Percentiles rank a stretch among this genome's conserved stretches.
phyloP scores from a whole-genome alignment of 2,329 filamentous ascomycete species.

The Penicillium occitanis region DNA sequence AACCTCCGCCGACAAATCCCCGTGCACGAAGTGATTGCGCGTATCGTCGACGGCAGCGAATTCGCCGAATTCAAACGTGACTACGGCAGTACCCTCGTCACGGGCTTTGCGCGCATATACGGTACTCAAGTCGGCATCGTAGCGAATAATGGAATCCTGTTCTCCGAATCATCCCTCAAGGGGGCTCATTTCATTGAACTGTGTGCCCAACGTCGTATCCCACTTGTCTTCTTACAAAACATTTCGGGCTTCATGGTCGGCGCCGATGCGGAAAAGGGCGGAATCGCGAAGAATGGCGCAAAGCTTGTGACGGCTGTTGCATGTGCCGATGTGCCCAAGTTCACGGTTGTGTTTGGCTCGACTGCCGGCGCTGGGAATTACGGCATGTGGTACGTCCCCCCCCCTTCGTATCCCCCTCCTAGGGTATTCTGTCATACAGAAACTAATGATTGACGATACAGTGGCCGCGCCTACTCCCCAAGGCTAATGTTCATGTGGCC shows the following conservation, averaged over 20 bases:
- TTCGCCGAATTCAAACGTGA: slow-evolving; percentile 94
- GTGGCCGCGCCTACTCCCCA: slow-evolving; percentile 87
- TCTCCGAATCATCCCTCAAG: slow-evolving; percentile 85
- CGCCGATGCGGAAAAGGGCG: slow-evolving; percentile 83
- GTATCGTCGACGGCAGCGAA: slow-evolving; percentile 84
- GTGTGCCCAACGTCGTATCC: slow-evolving; percentile 84
- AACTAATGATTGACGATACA: slow-evolving; percentile 27
- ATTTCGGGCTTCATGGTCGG: slow-evolving; percentile 99
- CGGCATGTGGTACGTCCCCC: slow-evolving; percentile 75
- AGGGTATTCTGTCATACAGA: not conserved
- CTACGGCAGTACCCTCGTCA: slow-evolving; percentile 86
- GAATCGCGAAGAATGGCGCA: slow-evolving; percentile 96
- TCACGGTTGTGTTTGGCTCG: slow-evolving; percentile 92
- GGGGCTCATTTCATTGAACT: slow-evolving; percentile 97
- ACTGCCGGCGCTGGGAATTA: slow-evolving; percentile 96
- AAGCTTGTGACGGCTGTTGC: slow-evolving; percentile 95
- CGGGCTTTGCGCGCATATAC: slow-evolving; percentile 86
- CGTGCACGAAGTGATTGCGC: slow-evolving; percentile 85
- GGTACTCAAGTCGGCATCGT: slow-evolving; percentile 89
- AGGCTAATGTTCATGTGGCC: slow-evolving; percentile 96
- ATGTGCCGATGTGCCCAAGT: slow-evolving; percentile 91
- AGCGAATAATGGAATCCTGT: slow-evolving; percentile 93
- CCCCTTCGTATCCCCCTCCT: slow-evolving; percentile 11
- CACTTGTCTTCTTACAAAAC: slow-evolving; percentile 91
- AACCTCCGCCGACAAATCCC: slow-evolving; percentile 84